A percentile compares a stretch with the other conserved stretches of the same genome.
Conservation (phyloP, 2,329 filamentous ascomycete species). For the Fusarium humuli region DNA sequence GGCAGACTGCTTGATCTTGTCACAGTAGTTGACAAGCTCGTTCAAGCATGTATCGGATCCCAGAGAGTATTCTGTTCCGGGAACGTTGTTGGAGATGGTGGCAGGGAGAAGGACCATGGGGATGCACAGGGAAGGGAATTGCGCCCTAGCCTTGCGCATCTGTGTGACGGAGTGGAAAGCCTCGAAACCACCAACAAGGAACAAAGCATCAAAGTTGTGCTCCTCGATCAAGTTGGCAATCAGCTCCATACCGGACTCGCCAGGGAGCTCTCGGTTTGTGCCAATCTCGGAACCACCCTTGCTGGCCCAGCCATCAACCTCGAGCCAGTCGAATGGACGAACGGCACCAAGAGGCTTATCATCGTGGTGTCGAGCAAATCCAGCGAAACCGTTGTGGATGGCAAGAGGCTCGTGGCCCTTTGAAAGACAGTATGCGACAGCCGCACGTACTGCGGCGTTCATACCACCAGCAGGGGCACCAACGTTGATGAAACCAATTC, state of each 20-base stretch:
- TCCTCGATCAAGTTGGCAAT: slow-evolving; percentile 86
- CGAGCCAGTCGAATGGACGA: slow-evolving; percentile 88
- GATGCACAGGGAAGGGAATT: slow-evolving; percentile 89
- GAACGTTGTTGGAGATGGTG: slow-evolving; percentile 99
- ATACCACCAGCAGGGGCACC: slow-evolving; percentile 97
- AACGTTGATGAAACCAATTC: slow-evolving; percentile 95
- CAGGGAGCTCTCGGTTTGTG: slow-evolving; percentile 92
- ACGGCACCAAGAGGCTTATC: slow-evolving; percentile 87
- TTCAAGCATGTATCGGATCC: slow-evolving; percentile 98
- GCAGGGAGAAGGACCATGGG: slow-evolving; percentile 91
- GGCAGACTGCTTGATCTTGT: slow-evolving; percentile 97
- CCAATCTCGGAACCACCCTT: slow-evolving; percentile 98
- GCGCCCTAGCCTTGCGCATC: slow-evolving; percentile 80
- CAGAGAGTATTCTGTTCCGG: slow-evolving; percentile 95
- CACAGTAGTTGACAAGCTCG: slow-evolving; percentile 92
- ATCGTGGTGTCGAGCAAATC: slow-evolving; percentile 88
- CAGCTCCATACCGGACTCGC: slow-evolving; percentile 83
- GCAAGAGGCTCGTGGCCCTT: slow-evolving; percentile 93
- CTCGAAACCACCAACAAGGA: slow-evolving; percentile 95
- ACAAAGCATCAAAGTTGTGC: slow-evolving; percentile 91
- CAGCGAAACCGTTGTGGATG: slow-evolving; percentile 97
- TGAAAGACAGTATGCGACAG: slow-evolving; percentile 90
- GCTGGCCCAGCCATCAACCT: slow-evolving; percentile 94
- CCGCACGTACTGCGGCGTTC: slow-evolving; percentile 95
- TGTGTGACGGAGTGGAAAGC: slow-evolving; percentile 93